A percentile compares a stretch with the other conserved stretches of the same genome.
phyloP scores from a whole-genome alignment of 495 filamentous ascomycete genomes.

The Amniculicola lignicola region DNA sequence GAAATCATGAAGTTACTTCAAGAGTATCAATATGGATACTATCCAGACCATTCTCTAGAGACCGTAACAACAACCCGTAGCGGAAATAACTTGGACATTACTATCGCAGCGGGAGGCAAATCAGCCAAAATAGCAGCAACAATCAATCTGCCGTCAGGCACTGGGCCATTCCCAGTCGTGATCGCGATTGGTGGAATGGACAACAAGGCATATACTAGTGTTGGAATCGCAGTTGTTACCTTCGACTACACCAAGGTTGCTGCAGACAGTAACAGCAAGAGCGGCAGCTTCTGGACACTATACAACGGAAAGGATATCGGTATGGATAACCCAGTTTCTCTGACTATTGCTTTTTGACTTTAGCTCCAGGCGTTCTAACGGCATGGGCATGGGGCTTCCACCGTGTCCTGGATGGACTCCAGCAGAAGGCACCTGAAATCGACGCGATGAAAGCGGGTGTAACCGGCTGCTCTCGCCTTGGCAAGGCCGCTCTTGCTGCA shows the following conservation, averaged over 20 bases:
- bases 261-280: conserved; percentile 52
- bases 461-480: conserved; percentile 53
- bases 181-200: conserved; percentile 56
- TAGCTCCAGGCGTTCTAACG: conserved; percentile 45
- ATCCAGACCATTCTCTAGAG: conserved; percentile 51
- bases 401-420: conserved; percentile 51
- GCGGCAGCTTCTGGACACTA: conserved; percentile 52
- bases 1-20: conserved; percentile 53
- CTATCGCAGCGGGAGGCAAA: conserved; percentile 49
- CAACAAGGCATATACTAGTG: conserved; percentile 49
- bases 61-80: conserved; percentile 51
- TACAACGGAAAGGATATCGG: conserved; percentile 54
- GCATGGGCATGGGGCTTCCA: conserved; percentile 58
- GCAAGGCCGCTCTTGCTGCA: conserved; percentile 52
- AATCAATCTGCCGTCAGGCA: conserved; percentile 44
- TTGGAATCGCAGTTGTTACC: conserved; percentile 51
- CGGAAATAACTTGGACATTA: conserved; percentile 49
- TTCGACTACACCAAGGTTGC: conserved; percentile 52
- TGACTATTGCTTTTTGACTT: background rate
- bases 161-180: conserved; percentile 49
- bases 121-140: conserved; percentile 48
- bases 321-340: conserved; percentile 21
- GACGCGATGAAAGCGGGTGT: conserved; percentile 49
- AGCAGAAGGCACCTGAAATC: conserved; percentile 50
- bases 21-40: conserved; percentile 56